These are phyloP conservation scores for Fusarium fujikuroi DNA, from an alignment of 2,329 filamentous ascomycete species.

Conservation along the genomic window DNA sequence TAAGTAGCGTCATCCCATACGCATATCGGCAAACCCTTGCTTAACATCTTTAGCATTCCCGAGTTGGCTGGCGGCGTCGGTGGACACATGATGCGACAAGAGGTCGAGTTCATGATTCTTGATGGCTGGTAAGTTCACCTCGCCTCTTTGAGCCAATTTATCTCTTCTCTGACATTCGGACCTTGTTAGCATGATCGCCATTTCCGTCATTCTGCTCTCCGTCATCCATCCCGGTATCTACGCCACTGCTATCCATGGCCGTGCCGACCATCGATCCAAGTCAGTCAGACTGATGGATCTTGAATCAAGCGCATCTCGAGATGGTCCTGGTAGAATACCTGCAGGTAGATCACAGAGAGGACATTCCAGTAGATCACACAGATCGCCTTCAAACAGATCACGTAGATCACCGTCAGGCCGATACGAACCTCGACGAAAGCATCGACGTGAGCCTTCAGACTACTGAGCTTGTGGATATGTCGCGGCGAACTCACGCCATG, in stretches of 20 bases:
- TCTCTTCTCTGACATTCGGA: neutral
- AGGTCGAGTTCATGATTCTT: neutral
- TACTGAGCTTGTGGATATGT: neutral
- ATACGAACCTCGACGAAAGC: neutral
- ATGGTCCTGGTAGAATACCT: neutral
- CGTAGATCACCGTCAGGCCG: neutral
- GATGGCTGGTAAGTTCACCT: neutral
- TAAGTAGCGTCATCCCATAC: neutral
- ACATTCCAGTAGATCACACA: neutral
- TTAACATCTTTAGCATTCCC: neutral
- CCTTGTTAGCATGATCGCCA: neutral
- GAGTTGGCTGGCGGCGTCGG: neutral
- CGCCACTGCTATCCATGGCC: neutral
- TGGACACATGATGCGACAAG: neutral
- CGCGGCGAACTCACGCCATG: fast-evolving
- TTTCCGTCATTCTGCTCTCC: neutral
- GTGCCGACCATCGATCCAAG: neutral
- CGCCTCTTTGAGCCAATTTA: too few relatives aligned
- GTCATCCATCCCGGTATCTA: neutral
- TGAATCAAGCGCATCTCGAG: neutral
- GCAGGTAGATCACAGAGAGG: neutral
- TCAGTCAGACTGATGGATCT: neutral
- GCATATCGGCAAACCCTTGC: fast-evolving
- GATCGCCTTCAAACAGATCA: neutral
- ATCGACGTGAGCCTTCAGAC: neutral